phyloP scores from a whole-genome alignment of 2,329 filamentous ascomycete species.

The Pseudogymnoascus sp. region DNA sequence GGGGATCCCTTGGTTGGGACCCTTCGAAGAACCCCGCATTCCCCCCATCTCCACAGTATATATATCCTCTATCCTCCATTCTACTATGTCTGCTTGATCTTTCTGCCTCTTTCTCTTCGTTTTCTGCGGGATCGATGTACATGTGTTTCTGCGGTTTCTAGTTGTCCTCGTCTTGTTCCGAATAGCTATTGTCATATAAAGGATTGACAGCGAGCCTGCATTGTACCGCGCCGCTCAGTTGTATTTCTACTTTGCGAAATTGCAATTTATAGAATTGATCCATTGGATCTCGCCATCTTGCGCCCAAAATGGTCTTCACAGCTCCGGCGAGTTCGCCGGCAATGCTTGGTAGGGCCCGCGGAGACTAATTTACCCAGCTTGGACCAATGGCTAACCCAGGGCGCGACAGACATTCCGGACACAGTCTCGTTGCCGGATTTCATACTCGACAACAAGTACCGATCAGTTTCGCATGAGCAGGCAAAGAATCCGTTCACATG shows the following conservation, averaged over 20 bases:
- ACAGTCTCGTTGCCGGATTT: conserved; percentile 67
- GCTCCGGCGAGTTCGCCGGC: background rate
- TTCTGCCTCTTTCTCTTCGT: background rate
- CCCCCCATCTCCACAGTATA: background rate
- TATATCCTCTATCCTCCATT: background rate
- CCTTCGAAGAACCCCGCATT: background rate
- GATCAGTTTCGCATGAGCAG: conserved; percentile 53
- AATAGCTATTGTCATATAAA: background rate
- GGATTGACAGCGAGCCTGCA: background rate
- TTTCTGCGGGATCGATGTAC: background rate
- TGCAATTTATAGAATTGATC: background rate
- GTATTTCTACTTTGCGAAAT: background rate
- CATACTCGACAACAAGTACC: conserved; percentile 63
- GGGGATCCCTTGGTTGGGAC: background rate
- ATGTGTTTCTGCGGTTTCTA: background rate
- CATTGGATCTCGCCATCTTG: background rate
- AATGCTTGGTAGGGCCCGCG: background rate
- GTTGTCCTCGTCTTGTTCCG: background rate
- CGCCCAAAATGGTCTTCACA: conserved; percentile 5
- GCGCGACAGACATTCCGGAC: conserved; percentile 44
- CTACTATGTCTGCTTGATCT: background rate
- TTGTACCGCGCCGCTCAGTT: background rate
- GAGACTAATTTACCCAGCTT: background rate
- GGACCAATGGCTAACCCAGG: background rate
- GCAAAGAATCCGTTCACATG: conserved; percentile 66